Conservation (phyloP, 192 early-diverging fungal species). For the Martensiomyces pterosporus region DNA sequence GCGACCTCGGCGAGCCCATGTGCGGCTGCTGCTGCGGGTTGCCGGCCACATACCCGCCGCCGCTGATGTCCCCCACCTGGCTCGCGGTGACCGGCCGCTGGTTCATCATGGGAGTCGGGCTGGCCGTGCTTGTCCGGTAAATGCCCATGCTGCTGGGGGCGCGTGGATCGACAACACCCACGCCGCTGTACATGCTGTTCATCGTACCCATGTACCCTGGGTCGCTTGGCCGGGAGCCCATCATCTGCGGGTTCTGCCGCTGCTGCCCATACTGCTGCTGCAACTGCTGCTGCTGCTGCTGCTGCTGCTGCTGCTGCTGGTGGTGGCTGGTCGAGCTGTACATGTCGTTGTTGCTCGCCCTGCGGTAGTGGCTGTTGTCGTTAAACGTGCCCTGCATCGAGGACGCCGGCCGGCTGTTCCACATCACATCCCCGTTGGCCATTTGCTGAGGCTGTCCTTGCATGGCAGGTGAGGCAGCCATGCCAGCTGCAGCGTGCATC, state of each 20-base stretch:
- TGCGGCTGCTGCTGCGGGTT: constrained; percentile 8
- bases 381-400: constrained; percentile 32
- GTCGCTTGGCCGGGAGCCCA: constrained; percentile 5
- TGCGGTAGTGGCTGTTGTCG: constrained; percentile 22
- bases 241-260: constrained; percentile 21
- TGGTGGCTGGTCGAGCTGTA: constrained; percentile 15
- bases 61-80: constrained; percentile 12
- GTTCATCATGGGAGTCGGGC: not conserved
- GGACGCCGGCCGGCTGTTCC: constrained; percentile 35
- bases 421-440: no score
- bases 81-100: constrained; percentile 18
- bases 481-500: constrained; percentile 19
- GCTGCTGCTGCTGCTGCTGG: constrained; percentile 1
- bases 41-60: not conserved
- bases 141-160: constrained; percentile 15
- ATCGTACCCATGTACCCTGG: constrained; percentile 4
- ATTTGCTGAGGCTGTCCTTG: no score
- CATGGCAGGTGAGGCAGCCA: no score
- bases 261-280: constrained; percentile 23
- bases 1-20: constrained; percentile 36
- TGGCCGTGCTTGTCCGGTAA: constrained; percentile 1
- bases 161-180: constrained; percentile 1
- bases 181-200: not conserved
- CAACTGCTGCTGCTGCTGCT: constrained; percentile 4
- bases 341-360: constrained; percentile 47